Evolutionary conservation across 495 filamentous ascomycete species (phyloP).

Genomic region (Aspergillus mulundensis): DNA sequence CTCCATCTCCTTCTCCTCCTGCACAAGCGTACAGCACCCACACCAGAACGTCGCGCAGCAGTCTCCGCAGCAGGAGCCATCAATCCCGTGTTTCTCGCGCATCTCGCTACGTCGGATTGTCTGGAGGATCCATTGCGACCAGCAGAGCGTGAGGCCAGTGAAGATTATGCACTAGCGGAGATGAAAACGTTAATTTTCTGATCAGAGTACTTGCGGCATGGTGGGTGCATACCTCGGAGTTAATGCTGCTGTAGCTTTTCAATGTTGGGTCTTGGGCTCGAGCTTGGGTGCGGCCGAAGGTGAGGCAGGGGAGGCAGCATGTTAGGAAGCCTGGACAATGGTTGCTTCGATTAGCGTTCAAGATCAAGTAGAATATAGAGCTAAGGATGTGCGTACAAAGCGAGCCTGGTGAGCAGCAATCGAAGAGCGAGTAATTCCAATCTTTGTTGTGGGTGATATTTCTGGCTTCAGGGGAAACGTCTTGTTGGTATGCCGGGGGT

Average conservation of each 20-base stretch:
- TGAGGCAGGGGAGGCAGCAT: slow-evolving; percentile 50
- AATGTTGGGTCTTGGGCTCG: slow-evolving; percentile 40
- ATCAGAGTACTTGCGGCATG: background rate
- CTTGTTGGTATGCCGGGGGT: slow-evolving; percentile 1
- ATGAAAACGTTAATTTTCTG: no score
- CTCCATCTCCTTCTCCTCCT: slow-evolving; percentile 50
- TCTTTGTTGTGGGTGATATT: slow-evolving; percentile 6
- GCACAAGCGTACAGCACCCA: slow-evolving; percentile 48
- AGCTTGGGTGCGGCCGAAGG: slow-evolving; percentile 46
- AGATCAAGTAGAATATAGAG: slow-evolving; percentile 29
- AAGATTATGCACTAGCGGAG: slow-evolving; percentile 15
- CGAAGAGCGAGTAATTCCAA: slow-evolving; percentile 17
- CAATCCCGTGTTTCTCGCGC: slow-evolving; percentile 48
- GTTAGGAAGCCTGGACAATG: background rate
- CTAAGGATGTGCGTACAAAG: slow-evolving; percentile 3
- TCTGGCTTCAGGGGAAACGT: background rate
- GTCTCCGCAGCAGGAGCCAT: slow-evolving; percentile 47
- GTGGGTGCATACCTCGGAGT: slow-evolving; percentile 37
- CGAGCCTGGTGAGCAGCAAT: slow-evolving; percentile 11
- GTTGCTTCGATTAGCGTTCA: background rate
- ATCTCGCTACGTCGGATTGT: slow-evolving; percentile 51
- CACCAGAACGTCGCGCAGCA: slow-evolving; percentile 48
- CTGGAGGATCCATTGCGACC: slow-evolving; percentile 33
- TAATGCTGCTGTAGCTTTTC: slow-evolving; percentile 38
- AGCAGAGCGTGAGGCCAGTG: background rate